phyloP scores from a whole-genome alignment of 257 asterid species.

The Solanum piurae region DNA sequence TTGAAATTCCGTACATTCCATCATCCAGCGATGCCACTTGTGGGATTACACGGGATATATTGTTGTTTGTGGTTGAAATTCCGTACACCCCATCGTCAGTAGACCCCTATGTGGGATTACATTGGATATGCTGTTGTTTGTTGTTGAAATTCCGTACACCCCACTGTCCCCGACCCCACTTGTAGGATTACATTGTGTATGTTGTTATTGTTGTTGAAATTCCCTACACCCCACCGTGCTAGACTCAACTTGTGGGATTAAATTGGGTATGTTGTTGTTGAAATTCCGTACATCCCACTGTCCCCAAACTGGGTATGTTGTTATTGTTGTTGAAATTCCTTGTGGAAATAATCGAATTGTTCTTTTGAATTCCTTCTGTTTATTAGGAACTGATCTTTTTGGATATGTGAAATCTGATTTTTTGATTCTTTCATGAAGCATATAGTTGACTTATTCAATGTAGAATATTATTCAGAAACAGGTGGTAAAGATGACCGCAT shows the following conservation, averaged over 20 bases:
- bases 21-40: not conserved
- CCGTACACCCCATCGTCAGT: not conserved
- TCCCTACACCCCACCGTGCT: not conserved
- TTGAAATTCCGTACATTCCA: too few species aligned
- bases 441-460: not conserved
- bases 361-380: not conserved
- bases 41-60: not conserved
- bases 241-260: not conserved
- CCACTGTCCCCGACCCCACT: not conserved
- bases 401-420: not conserved
- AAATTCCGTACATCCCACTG: not conserved
- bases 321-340: not conserved
- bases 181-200: not conserved
- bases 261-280: not conserved
- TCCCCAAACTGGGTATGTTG: not conserved
- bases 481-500: not conserved
- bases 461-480: not conserved
- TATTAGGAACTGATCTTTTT: not conserved
- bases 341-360: not conserved
- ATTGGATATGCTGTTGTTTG: too few species aligned
- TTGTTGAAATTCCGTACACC: not conserved
- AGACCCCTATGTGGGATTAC: not conserved
- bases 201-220: not conserved
- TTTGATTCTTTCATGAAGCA: not conserved
- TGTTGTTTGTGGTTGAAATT: not conserved